Conservation (phyloP, 805 yeast species). For the Ogataea populi-albae region DNA sequence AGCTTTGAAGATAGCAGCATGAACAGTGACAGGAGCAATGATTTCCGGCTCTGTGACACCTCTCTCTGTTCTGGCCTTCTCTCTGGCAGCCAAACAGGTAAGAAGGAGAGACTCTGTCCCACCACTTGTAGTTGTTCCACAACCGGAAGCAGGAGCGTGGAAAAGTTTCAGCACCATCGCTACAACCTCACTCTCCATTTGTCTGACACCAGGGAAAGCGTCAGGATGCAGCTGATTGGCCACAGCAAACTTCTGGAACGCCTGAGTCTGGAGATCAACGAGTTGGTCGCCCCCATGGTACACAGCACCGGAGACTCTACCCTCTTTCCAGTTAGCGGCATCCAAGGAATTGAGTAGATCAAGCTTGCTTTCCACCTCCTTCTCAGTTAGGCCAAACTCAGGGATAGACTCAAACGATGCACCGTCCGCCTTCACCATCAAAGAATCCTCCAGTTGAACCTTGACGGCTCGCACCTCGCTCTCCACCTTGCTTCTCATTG, state of each 20-base stretch:
- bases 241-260: constrained; percentile 73
- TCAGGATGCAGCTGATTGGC: constrained; percentile 97
- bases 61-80: constrained; percentile 55
- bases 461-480: constrained; percentile 52
- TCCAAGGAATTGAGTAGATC: constrained; percentile 51
- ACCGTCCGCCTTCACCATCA: constrained; percentile 51
- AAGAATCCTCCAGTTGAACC: constrained; percentile 47
- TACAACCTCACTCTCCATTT: constrained; percentile 95
- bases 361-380: constrained; percentile 48
- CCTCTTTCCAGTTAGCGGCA: constrained; percentile 72
- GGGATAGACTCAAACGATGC: constrained; percentile 55
- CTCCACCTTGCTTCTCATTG: constrained; percentile 54
- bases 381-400: constrained; percentile 48
- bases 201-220: constrained; percentile 92
- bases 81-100: constrained; percentile 86
- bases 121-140: constrained; percentile 88
- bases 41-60: constrained; percentile 79
- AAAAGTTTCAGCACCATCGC: constrained; percentile 81
- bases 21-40: constrained; percentile 84
- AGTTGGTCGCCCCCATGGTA: constrained; percentile 92
- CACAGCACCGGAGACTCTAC: constrained; percentile 91
- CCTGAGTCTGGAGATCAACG: constrained; percentile 67
- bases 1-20: constrained; percentile 95
- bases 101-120: constrained; percentile 91
- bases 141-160: constrained; percentile 70